Evolutionary conservation across 257 asterid genomes (phyloP).

Genomic region (Solanum sejunctum): DNA sequence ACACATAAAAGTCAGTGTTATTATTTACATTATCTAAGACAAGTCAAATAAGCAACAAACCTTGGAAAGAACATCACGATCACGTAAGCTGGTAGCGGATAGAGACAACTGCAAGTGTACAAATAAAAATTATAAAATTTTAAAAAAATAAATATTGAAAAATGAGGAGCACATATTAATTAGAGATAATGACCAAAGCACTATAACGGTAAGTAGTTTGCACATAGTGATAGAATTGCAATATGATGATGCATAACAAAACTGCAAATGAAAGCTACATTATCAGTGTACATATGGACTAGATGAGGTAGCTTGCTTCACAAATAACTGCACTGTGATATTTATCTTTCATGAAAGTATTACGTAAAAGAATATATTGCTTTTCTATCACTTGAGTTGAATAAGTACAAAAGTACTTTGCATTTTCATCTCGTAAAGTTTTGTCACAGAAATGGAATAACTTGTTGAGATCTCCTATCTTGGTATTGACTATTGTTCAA

Average conservation of each 20-base stretch:
- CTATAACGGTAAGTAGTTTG: background rate
- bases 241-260: background rate
- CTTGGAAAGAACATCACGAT: constrained; percentile 92
- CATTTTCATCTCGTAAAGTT: background rate
- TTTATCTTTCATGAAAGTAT: background rate
- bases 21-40: background rate
- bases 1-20: background rate
- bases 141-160: background rate
- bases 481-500: background rate
- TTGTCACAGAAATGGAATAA: background rate
- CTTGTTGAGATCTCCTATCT: background rate
- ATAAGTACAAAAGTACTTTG: background rate
- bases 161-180: background rate
- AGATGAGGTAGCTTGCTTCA: background rate
- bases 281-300: background rate
- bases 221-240: background rate
- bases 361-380: background rate
- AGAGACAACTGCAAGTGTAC: constrained; percentile 69
- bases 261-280: background rate
- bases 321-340: background rate
- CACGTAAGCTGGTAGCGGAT: constrained; percentile 75
- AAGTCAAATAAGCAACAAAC: constrained; percentile 26
- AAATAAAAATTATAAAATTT: background rate
- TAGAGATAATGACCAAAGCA: background rate
- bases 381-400: background rate